These are phyloP conservation scores for Fomitopsis serialis DNA, from an alignment of 768 basidiomycete species.

Conservation along the genomic window DNA sequence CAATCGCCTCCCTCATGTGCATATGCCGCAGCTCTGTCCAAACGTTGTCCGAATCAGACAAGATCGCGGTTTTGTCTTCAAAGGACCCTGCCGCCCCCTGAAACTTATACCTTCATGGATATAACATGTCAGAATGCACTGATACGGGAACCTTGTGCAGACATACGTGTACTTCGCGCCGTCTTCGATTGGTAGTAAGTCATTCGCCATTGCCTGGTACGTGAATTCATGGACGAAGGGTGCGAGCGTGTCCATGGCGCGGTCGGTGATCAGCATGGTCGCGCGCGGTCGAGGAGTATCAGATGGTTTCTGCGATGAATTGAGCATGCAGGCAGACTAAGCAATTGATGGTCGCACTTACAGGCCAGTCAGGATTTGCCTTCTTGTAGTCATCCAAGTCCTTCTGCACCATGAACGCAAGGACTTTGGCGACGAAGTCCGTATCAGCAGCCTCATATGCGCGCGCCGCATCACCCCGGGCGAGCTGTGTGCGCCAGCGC, in stretches of 20 bases:
- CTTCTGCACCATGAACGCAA: constrained; percentile 82
- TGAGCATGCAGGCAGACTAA: not conserved
- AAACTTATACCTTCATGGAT: constrained; percentile 74
- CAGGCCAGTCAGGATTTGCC: constrained; percentile 81
- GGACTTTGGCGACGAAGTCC: constrained; percentile 73
- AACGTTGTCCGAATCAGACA: constrained; percentile 85
- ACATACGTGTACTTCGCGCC: constrained; percentile 84
- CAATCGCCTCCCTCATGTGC: constrained; percentile 98
- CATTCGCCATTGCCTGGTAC: constrained; percentile 98
- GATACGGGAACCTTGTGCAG: not conserved
- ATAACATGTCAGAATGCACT: not conserved
- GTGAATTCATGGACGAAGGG: constrained; percentile 97
- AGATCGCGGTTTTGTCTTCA: constrained; percentile 82
- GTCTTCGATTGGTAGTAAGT: constrained; percentile 83
- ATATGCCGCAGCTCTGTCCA: constrained; percentile 94
- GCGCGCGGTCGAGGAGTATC: constrained; percentile 59
- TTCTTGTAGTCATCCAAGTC: constrained; percentile 86
- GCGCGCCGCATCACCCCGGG: constrained; percentile 64
- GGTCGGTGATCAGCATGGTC: constrained; percentile 88
- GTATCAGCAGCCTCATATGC: constrained; percentile 65
- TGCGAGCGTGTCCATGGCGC: constrained; percentile 90
- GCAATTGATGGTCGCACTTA: constrained; percentile 32
- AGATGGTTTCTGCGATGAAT: constrained; percentile 39
- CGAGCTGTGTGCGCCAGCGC: constrained; percentile 80
- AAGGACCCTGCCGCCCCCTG: constrained; percentile 79